Conservation (phyloP, 2,329 filamentous ascomycete species). For the Cladophialophora bantiana region DNA sequence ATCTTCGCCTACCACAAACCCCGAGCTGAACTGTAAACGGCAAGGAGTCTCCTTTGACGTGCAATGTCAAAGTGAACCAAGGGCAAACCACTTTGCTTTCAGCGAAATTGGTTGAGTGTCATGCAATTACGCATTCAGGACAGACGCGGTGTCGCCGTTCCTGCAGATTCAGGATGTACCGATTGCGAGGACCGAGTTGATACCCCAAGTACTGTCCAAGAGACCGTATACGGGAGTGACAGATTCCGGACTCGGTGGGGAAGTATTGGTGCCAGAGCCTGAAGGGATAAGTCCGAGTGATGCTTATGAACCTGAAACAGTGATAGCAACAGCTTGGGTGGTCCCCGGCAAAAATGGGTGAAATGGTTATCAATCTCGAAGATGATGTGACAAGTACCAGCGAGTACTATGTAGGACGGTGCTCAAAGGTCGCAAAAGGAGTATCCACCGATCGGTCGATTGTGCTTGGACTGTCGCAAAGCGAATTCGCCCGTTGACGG, state of each 20-base stretch:
- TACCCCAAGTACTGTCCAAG: constrained; percentile 2
- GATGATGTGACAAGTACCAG: constrained; percentile 21
- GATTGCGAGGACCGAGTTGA: constrained; percentile 11
- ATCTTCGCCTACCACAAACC: constrained; percentile 17
- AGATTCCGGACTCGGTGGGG: constrained; percentile 7
- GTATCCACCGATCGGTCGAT: constrained; percentile 22
- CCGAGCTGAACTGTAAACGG: constrained; percentile 6
- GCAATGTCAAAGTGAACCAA: constrained; percentile 9
- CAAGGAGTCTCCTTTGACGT: neutral
- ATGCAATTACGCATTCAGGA: neutral
- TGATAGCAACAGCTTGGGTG: constrained; percentile 11
- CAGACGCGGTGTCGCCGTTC: constrained; percentile 3
- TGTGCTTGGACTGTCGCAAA: constrained; percentile 22
- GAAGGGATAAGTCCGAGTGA: constrained; percentile 2
- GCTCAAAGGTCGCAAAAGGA: constrained; percentile 13
- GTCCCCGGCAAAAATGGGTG: constrained; percentile 18
- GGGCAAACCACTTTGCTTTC: neutral
- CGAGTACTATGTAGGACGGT: constrained; percentile 8
- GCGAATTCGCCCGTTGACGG: constrained; percentile 5
- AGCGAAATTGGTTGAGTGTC: neutral
- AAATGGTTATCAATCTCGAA: constrained; percentile 21
- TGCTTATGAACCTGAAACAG: constrained; percentile 20
- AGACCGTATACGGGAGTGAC: constrained; percentile 17
- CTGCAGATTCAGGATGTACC: constrained; percentile 14
- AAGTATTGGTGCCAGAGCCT: constrained; percentile 3